A percentile compares a stretch with the other conserved stretches of the same genome.
These are phyloP conservation scores for Eremothecium gossypii DNA, from an alignment of 1,139 yeast genomes.

Conservation along the genomic window DNA sequence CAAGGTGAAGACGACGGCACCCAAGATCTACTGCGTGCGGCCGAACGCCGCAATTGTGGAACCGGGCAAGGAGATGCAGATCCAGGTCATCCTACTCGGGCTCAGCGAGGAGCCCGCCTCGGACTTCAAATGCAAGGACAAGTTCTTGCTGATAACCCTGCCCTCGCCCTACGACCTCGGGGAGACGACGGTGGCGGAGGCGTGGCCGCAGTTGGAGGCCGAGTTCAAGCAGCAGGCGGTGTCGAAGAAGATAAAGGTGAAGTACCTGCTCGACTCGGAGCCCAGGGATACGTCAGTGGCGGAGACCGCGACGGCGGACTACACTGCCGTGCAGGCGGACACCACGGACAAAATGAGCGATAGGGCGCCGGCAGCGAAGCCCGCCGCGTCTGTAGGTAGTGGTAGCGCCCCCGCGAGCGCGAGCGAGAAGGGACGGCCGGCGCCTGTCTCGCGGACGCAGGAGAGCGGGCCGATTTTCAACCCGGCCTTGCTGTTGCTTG, in stretches of 20 bases:
- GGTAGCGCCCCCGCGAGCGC: constrained; percentile 40
- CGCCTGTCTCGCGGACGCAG: constrained; percentile 5
- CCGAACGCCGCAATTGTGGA: constrained; percentile 80
- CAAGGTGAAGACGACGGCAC: constrained; percentile 97
- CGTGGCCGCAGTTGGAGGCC: constrained; percentile 65
- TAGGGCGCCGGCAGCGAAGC: neutral
- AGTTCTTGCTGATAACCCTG: constrained; percentile 79
- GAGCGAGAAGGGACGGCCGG: constrained; percentile 11
- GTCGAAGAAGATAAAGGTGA: constrained; percentile 73
- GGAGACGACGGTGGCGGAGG: constrained; percentile 51
- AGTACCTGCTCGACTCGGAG: constrained; percentile 35
- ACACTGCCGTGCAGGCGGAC: neutral
- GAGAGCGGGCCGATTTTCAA: constrained; percentile 27
- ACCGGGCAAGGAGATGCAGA: constrained; percentile 66
- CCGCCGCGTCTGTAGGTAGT: constrained; percentile 32
- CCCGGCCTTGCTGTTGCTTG: constrained; percentile 41
- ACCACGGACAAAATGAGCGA: neutral
- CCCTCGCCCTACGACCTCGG: constrained; percentile 55
- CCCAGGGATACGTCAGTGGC: constrained; percentile 10
- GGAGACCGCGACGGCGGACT: constrained; percentile 4
- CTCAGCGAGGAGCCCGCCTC: constrained; percentile 63
- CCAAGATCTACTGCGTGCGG: constrained; percentile 89
- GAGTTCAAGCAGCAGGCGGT: constrained; percentile 49
- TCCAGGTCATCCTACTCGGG: constrained; percentile 81
- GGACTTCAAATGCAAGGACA: constrained; percentile 78